Evolutionary conservation across 2,329 filamentous ascomycete genomes (phyloP).

Genomic region (Leptosphaerulina australis): DNA sequence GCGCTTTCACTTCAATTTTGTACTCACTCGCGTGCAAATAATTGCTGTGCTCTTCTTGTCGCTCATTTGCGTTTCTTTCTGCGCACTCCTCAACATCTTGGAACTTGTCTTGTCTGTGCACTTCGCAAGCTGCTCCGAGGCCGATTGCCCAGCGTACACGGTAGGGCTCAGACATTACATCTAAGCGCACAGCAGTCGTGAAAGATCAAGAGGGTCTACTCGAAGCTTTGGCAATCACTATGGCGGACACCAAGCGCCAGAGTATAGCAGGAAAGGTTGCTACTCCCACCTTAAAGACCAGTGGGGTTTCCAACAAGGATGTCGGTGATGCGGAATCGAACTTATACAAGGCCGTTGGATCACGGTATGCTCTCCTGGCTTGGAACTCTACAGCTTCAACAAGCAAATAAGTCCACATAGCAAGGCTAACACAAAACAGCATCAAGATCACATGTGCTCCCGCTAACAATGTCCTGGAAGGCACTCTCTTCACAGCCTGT

Average conservation of each 20-base stretch:
- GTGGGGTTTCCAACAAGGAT: slow-evolving; percentile 49
- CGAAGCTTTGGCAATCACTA: slow-evolving; percentile 33
- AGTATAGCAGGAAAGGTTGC: slow-evolving; percentile 60
- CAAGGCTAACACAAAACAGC: slow-evolving; percentile 47
- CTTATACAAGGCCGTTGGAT: slow-evolving; percentile 65
- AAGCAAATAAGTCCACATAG: background rate
- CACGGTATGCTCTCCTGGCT: slow-evolving; percentile 56
- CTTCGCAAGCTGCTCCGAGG: slow-evolving; percentile 9
- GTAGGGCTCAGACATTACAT: slow-evolving; percentile 12
- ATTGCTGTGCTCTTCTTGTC: slow-evolving; percentile 45
- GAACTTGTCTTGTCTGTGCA: slow-evolving; percentile 6
- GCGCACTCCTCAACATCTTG: slow-evolving; percentile 42
- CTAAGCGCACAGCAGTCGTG: slow-evolving; percentile 15
- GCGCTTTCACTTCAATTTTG: slow-evolving; percentile 10
- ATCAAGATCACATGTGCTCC: slow-evolving; percentile 63
- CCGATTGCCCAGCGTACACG: slow-evolving; percentile 11
- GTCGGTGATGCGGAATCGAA: slow-evolving; percentile 59
- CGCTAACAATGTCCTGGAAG: slow-evolving; percentile 61
- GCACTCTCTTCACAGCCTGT: slow-evolving; percentile 66
- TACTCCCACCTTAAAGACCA: slow-evolving; percentile 54
- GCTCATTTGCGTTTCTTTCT: slow-evolving; percentile 48
- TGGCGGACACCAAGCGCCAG: slow-evolving; percentile 66
- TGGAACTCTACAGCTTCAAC: slow-evolving; percentile 1
- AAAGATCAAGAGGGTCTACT: slow-evolving; percentile 1
- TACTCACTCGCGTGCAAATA: slow-evolving; percentile 33